Evolutionary conservation across 2,329 filamentous ascomycete genomes (phyloP).

Genomic region (Rutstroemia sp.): DNA sequence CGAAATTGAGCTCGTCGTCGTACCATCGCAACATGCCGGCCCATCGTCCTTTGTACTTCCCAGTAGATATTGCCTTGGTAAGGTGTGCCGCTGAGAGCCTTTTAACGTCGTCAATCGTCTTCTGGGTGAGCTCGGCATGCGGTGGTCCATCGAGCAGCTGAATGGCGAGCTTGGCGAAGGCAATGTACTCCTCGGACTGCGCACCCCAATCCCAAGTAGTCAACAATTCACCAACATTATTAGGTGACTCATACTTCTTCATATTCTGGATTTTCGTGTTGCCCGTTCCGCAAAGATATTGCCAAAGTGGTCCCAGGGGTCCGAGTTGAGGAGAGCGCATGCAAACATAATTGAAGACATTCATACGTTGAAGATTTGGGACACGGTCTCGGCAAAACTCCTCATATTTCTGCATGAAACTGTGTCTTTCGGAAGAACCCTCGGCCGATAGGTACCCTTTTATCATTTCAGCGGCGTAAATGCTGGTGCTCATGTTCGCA

Average conservation of each 20-base stretch:
- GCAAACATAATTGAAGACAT: slow-evolving; percentile 21
- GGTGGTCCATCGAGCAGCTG: slow-evolving; percentile 9
- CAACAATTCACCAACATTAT: slow-evolving; percentile 12
- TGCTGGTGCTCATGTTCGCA: slow-evolving; percentile 16
- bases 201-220: slow-evolving; percentile 20
- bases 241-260: slow-evolving; percentile 1
- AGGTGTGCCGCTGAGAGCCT: not conserved
- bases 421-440: not conserved
- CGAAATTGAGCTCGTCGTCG: slow-evolving; percentile 10
- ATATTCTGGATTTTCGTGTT: slow-evolving; percentile 11
- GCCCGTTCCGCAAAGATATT: slow-evolving; percentile 18
- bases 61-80: not conserved
- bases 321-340: slow-evolving; percentile 19
- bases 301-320: slow-evolving; percentile 20
- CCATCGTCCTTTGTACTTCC: slow-evolving; percentile 12
- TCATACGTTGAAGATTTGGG: slow-evolving; percentile 20
- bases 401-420: slow-evolving; percentile 13
- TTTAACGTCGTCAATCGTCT: not conserved
- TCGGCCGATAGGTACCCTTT: slow-evolving; percentile 1
- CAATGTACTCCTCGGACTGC: slow-evolving; percentile 13
- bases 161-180: slow-evolving; percentile 11
- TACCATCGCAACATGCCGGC: slow-evolving; percentile 11
- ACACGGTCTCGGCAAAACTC: slow-evolving; percentile 14
- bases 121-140: not conserved
- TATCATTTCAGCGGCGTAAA: slow-evolving; percentile 14